Evolutionary conservation across 2,329 filamentous ascomycete genomes (phyloP).

Genomic region (Penicillium sp.): DNA sequence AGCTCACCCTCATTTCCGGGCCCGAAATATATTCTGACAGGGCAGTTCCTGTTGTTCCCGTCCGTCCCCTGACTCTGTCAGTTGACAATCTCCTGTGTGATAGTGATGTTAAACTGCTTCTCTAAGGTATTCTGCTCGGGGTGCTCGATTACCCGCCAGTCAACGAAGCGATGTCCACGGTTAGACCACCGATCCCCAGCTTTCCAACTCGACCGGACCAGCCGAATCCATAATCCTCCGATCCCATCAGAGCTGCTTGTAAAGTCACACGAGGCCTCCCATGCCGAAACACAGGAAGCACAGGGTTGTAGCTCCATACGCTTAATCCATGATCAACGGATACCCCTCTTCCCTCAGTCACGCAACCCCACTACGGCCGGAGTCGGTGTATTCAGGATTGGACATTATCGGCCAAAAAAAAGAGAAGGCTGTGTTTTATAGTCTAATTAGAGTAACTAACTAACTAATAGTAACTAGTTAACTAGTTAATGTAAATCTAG

Average conservation of each 20-base stretch:
- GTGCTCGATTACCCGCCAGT: background rate
- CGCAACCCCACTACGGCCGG: background rate
- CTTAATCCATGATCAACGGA: conserved; percentile 4
- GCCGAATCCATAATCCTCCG: conserved; percentile 22
- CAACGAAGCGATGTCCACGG: background rate
- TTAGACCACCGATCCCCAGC: background rate
- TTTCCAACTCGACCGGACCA: conserved; percentile 19
- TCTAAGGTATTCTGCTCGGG: background rate
- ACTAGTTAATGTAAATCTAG: no score
- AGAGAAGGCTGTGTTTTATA: background rate
- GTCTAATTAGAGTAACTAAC: background rate
- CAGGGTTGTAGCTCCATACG: conserved; percentile 18
- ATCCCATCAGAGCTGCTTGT: conserved; percentile 12
- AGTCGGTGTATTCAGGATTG: conserved; percentile 13
- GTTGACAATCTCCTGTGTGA: conserved; percentile 14
- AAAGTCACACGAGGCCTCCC: conserved; percentile 15
- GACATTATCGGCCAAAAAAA: background rate
- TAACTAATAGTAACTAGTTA: background rate
- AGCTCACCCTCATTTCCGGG: background rate
- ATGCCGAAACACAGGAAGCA: conserved; percentile 13
- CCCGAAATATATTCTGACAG: background rate
- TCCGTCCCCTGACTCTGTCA: conserved; percentile 4
- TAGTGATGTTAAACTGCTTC: conserved; percentile 4
- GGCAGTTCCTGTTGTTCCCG: background rate
- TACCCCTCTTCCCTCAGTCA: conserved; percentile 8